Conservation (phyloP, 257 asterid species). For the Apocynum venetum region DNA sequence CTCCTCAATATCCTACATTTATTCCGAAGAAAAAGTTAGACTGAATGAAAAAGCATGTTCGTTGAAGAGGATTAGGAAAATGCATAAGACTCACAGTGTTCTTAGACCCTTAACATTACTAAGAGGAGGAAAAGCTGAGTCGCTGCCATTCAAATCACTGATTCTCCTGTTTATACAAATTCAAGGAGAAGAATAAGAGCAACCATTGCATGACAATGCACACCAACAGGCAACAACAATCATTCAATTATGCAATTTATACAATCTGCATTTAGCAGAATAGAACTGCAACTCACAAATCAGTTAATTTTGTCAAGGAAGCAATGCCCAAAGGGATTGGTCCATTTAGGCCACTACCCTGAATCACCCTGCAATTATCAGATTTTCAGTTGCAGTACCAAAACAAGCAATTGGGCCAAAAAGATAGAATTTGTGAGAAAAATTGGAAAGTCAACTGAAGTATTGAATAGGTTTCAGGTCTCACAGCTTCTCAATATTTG, state of each 20-base stretch:
- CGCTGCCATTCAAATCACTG: constrained; percentile 62
- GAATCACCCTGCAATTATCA: constrained; percentile 41
- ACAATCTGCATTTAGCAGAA: neutral
- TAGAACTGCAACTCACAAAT: constrained; percentile 58
- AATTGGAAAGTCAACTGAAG: neutral
- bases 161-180: constrained; percentile 53
- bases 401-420: neutral
- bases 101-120: constrained; percentile 24
- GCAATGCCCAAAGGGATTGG: constrained; percentile 62
- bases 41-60: neutral
- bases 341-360: constrained; percentile 65
- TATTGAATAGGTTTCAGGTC: constrained; percentile 13
- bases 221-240: neutral
- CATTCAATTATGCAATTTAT: neutral
- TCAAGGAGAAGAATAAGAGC: neutral
- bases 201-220: neutral
- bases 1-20: constrained; percentile 59
- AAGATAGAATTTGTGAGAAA: neutral
- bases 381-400: constrained; percentile 7
- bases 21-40: constrained; percentile 11
- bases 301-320: constrained; percentile 48
- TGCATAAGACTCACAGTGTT: constrained; percentile 43
- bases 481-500: constrained; percentile 44
- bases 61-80: neutral
- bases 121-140: constrained; percentile 49